phyloP scores from a whole-genome alignment of 2,329 filamentous ascomycete genomes.

The Atkinsonella texensis region DNA sequence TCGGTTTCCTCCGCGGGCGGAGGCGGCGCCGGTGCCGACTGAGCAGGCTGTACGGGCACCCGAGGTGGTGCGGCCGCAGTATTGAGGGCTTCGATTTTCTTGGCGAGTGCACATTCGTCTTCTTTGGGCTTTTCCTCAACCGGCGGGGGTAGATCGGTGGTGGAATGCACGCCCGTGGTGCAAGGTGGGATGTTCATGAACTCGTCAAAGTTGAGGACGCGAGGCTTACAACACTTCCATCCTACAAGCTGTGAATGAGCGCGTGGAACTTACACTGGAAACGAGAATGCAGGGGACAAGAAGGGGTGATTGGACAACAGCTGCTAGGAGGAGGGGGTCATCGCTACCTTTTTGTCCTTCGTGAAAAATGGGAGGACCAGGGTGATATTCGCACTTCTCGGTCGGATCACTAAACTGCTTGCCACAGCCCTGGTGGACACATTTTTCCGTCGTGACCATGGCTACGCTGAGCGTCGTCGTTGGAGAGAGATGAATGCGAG shows the following conservation, averaged over 20 bases:
- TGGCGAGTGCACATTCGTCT: conserved; percentile 27
- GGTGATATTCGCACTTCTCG: conserved; percentile 84
- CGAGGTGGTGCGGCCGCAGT: conserved; percentile 25
- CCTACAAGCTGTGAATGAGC: conserved; percentile 37
- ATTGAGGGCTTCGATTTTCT: conserved; percentile 41
- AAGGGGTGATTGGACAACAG: background rate
- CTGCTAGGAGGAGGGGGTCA: background rate
- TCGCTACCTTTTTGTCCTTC: conserved; percentile 89
- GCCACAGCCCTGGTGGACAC: conserved; percentile 91
- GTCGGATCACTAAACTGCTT: conserved; percentile 74
- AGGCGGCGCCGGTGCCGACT: conserved; percentile 38
- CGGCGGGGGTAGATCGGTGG: conserved; percentile 58
- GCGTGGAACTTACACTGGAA: no score
- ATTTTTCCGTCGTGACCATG: conserved; percentile 61
- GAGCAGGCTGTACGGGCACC: conserved; percentile 28
- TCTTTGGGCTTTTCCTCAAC: conserved; percentile 45
- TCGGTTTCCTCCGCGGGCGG: conserved; percentile 66
- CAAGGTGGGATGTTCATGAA: conserved; percentile 89
- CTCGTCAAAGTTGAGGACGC: conserved; percentile 95
- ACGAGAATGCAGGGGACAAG: background rate
- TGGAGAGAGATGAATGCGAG: background rate
- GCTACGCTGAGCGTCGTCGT: background rate
- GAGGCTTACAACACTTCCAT: conserved; percentile 98
- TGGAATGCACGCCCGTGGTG: conserved; percentile 85
- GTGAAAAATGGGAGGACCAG: conserved; percentile 87